Conservation (phyloP, 2,329 filamentous ascomycete species). For the Hymenoscyphus repandus region DNA sequence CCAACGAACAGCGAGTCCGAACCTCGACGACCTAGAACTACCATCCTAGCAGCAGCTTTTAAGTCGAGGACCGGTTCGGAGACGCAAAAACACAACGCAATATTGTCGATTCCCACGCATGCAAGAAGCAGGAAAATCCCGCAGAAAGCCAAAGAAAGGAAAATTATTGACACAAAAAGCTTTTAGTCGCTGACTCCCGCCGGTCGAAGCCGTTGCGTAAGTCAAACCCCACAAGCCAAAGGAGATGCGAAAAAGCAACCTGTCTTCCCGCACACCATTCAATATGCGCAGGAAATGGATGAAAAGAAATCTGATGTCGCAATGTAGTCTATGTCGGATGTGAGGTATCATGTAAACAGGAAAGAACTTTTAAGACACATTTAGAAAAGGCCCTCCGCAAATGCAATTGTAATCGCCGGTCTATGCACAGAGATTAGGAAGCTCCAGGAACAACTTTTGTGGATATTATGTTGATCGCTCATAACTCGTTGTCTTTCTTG, state of each 20-base stretch:
- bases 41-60: conserved; percentile 11
- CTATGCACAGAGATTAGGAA: conserved; percentile 42
- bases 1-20: conserved; percentile 9
- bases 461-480: conserved; percentile 26
- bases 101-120: conserved; percentile 4
- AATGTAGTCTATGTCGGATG: conserved; percentile 32
- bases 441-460: conserved; percentile 35
- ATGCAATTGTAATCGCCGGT: conserved; percentile 40
- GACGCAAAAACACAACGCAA: conserved; percentile 22
- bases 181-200: conserved; percentile 25
- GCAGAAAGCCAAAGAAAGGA: conserved; percentile 12
- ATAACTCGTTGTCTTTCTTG: conserved; percentile 47
- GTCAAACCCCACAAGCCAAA: conserved; percentile 27
- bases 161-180: conserved; percentile 31
- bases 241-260: conserved; percentile 28
- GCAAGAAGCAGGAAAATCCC: conserved; percentile 8
- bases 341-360: conserved; percentile 41
- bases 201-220: conserved; percentile 17
- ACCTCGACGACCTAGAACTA: conserved; percentile 9
- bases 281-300: conserved; percentile 27
- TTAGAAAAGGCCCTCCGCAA: conserved; percentile 35
- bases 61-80: conserved; percentile 12
- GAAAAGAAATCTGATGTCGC: conserved; percentile 30
- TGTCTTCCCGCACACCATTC: conserved; percentile 29
- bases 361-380: conserved; percentile 42